Conservation (phyloP, 345 rosid species). For the Brassica carinata region DNA sequence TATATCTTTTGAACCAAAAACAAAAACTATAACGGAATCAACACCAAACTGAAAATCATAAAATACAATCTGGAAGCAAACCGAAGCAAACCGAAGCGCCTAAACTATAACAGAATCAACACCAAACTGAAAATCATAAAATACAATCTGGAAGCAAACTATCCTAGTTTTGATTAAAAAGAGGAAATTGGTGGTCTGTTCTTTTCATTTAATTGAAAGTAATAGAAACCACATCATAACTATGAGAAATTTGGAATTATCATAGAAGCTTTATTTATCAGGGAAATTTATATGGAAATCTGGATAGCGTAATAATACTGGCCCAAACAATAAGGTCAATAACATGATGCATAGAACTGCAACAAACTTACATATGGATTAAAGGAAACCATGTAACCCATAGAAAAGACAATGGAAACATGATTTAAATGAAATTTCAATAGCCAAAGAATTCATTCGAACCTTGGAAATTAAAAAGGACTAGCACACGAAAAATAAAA, state of each 20-base stretch:
- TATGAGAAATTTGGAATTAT: background rate
- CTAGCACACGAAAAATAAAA: background rate
- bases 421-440: slow-evolving; percentile 12
- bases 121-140: no score
- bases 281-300: background rate
- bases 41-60: background rate
- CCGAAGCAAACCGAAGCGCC: no score
- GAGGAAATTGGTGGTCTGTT: background rate
- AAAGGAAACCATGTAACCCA: background rate
- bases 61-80: no score
- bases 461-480: background rate
- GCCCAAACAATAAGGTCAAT: background rate
- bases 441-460: background rate
- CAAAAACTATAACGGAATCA: background rate
- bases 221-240: background rate
- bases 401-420: background rate
- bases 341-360: background rate
- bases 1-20: background rate
- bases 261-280: background rate
- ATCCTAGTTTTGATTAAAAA: no score
- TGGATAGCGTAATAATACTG: background rate
- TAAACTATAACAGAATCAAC: no score
- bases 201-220: background rate
- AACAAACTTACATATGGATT: slow-evolving; percentile 7
- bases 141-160: no score